Conservation (phyloP, 2,329 filamentous ascomycete genomes). For the Botryosphaeria dothidea region DNA sequence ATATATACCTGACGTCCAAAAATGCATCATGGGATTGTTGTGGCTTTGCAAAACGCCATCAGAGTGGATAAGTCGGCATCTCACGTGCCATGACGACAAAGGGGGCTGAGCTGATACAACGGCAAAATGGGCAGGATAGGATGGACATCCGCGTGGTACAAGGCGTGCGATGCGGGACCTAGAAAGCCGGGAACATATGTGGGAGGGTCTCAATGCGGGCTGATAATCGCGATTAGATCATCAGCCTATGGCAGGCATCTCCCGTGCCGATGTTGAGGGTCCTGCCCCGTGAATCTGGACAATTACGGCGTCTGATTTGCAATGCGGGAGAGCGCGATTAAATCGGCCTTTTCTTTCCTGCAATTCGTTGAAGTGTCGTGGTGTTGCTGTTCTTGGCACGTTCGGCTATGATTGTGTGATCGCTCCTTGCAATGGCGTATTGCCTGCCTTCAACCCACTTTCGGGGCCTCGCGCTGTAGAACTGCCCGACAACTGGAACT, state of each 20-base stretch:
- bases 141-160: background rate
- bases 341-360: background rate
- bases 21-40: background rate
- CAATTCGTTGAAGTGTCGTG: background rate
- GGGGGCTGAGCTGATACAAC: background rate
- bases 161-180: background rate
- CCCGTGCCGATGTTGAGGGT: background rate
- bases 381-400: background rate
- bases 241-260: conserved; percentile 5
- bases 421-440: background rate
- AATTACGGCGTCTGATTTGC: background rate
- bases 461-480: background rate
- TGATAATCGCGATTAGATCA: conserved; percentile 3
- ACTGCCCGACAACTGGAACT: background rate
- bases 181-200: background rate
- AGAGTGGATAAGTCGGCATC: conserved; percentile 2
- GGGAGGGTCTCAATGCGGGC: background rate
- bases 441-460: background rate
- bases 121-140: background rate
- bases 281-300: background rate
- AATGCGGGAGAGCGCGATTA: background rate
- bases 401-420: conserved; percentile 8
- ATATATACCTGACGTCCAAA: conserved; percentile 4
- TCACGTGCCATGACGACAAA: conserved; percentile 14
- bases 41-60: background rate